Evolutionary conservation across 1,139 yeast genomes (phyloP), one percentile per base, ranked within the genome.

Genomic region (Scheffersomyces quercinus): DNA sequence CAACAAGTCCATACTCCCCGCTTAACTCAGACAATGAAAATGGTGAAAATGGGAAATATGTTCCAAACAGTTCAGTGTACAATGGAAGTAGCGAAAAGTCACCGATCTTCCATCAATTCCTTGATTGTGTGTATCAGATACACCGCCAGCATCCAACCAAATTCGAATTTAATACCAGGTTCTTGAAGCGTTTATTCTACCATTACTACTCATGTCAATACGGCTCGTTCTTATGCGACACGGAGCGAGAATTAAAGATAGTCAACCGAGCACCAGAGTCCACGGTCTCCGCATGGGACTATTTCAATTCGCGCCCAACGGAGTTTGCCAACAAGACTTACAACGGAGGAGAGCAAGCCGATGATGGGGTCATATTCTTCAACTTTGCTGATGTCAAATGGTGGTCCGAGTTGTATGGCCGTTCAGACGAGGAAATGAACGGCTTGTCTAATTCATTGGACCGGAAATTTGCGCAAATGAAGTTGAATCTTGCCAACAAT

Each of bases 161-260:
- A 37, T 93, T 93, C 64, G 97, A 93, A 64, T 91, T 84, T 67
- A 90, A 91, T 56, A 96, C 91, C 59, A 70, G 97, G 40, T 90
- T 93, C 56, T 65, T 95, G 52, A 78, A 96, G 54, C 68, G 98
- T 40, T 68, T 93, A 42, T 75, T 89, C 30, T 93, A 93, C 58
- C 99, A 93, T 63, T 72, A 87, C 38, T 89, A 91, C 59, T 88
- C 97, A 1, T 90, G 98, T 59, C 99, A 93, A 61, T 93, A 90
- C 62, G 99, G 99, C 3, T 82, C 96, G 1, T 93, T 93, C 56
- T 64, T 95, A 40, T 82, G 80, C 55, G 87, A 93, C 58, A 77
- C 79, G 33, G 97, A 93, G 58, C 64, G 70, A 39, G 96, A 89
- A 49, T 56, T 68, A 8, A 65, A 64, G 28, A 53, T 57, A 28